Conservation (phyloP, 2,329 filamentous ascomycete species). For the Cryphonectria japonica region DNA sequence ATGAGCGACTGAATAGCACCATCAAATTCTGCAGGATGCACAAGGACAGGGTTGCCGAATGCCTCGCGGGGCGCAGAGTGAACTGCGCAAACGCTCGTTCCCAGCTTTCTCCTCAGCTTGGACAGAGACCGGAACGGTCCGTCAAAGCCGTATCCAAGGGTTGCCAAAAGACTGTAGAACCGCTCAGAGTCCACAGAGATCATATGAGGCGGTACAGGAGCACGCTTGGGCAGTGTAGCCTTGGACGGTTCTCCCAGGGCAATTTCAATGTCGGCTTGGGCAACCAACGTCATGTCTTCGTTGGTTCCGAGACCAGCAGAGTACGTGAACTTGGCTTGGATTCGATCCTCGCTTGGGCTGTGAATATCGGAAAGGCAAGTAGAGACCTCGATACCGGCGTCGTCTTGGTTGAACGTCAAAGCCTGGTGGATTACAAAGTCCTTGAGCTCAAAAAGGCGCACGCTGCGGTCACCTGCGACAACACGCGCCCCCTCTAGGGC, state of each 20-base stretch:
- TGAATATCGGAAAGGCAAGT: neutral
- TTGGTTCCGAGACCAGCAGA: slow-evolving; percentile 1
- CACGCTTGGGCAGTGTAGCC: neutral
- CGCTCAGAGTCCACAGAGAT: slow-evolving; percentile 16
- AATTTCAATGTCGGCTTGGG: neutral
- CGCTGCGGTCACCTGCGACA: neutral
- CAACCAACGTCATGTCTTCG: neutral
- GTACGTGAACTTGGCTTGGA: slow-evolving; percentile 9
- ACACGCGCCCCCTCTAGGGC: slow-evolving; percentile 31
- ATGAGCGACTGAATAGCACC: slow-evolving; percentile 22
- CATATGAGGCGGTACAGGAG: neutral
- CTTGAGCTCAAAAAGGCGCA: slow-evolving; percentile 26
- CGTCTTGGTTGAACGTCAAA: neutral
- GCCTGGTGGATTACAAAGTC: slow-evolving; percentile 16
- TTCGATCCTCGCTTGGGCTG: neutral
- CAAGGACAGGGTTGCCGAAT: neutral
- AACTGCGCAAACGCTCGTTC: slow-evolving; percentile 1
- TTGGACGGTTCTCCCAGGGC: neutral
- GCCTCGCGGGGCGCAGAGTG: neutral
- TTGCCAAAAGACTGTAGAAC: slow-evolving; percentile 23
- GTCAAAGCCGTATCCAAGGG: slow-evolving; percentile 26
- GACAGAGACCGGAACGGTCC: slow-evolving; percentile 21
- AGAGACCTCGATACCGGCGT: neutral
- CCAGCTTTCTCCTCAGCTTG: slow-evolving; percentile 7
- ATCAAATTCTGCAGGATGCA: slow-evolving; percentile 25